A percentile compares a stretch with the other conserved stretches of the same genome.
Conservation (phyloP, 768 basidiomycete genomes). For the Obba rivulosa region DNA sequence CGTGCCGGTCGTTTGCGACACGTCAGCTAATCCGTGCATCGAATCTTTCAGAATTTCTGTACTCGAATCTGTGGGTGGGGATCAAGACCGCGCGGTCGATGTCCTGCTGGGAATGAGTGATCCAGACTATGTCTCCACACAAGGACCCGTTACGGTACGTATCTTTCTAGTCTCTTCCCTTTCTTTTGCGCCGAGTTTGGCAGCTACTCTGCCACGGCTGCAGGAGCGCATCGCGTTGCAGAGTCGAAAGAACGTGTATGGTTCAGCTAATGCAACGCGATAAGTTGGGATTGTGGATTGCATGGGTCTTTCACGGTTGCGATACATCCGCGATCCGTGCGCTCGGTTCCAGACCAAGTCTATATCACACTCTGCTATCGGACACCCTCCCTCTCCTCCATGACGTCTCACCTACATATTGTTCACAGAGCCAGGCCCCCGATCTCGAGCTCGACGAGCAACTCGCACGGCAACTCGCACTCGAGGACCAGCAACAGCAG, state of each 20-base stretch:
- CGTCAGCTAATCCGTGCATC: background rate
- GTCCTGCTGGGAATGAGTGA: constrained; percentile 81
- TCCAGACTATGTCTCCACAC: constrained; percentile 56
- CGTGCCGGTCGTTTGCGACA: background rate
- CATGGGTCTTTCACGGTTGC: too few relatives aligned
- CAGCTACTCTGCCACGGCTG: too few relatives aligned
- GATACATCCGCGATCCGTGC: too few relatives aligned
- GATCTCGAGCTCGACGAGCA: constrained; percentile 70
- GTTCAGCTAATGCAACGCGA: too few relatives aligned
- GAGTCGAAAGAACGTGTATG: too few relatives aligned
- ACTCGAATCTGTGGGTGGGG: constrained; percentile 62
- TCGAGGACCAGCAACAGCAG: constrained; percentile 41
- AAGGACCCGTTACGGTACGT: constrained; percentile 23
- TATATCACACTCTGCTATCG: too few relatives aligned
- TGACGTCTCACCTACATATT: background rate
- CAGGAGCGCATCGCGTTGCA: too few relatives aligned
- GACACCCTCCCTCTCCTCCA: too few relatives aligned
- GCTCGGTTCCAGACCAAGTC: too few relatives aligned
- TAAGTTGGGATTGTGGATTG: too few relatives aligned
- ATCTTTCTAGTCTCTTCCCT: background rate
- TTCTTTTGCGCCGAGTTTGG: background rate
- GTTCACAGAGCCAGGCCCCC: constrained; percentile 1
- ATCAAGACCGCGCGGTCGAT: constrained; percentile 75
- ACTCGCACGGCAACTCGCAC: constrained; percentile 63
- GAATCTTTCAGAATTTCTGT: constrained; percentile 54